These are phyloP conservation scores for Aurantiochytrium sp. DNA, from an alignment of 108 stramenopile species.

Conservation along the genomic window DNA sequence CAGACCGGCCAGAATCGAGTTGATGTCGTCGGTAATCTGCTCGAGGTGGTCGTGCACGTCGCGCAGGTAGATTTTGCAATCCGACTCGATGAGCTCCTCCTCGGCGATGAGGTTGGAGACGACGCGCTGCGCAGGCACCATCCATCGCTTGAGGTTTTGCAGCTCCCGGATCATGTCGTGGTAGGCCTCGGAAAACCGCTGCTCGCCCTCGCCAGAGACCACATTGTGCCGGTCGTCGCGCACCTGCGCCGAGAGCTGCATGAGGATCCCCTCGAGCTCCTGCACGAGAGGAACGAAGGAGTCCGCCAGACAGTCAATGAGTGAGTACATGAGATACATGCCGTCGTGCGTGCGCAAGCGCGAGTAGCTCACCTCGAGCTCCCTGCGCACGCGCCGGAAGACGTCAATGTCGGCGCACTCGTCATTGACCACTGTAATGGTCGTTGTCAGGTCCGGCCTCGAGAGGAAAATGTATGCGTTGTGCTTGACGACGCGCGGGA, in stretches of 20 bases:
- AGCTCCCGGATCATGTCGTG: conserved; percentile 37
- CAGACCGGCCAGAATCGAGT: conserved; percentile 19
- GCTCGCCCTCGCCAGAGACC: not conserved
- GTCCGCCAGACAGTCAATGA: conserved; percentile 45
- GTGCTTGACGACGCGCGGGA: conserved; percentile 38
- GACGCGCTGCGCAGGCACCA: conserved; percentile 42
- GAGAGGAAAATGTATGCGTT: conserved; percentile 38
- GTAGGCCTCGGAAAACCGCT: conserved; percentile 15
- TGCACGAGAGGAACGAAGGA: conserved; percentile 37
- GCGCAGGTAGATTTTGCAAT: conserved; percentile 42
- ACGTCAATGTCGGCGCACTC: not conserved
- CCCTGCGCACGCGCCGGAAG: conserved; percentile 32
- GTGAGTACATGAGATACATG: conserved; percentile 44
- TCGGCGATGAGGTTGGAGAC: conserved; percentile 43
- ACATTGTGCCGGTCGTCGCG: conserved; percentile 13
- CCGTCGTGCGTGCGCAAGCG: conserved; percentile 45
- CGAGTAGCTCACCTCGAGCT: conserved; percentile 44
- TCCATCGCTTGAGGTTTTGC: conserved; percentile 35
- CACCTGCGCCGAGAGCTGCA: conserved; percentile 21
- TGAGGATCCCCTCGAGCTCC: conserved; percentile 6
- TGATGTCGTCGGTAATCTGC: conserved; percentile 40
- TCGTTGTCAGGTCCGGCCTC: not conserved
- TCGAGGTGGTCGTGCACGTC: conserved; percentile 51
- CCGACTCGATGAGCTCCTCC: conserved; percentile 42
- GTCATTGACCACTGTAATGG: not conserved